A percentile compares a stretch with the other conserved stretches of the same genome.
Conservation (phyloP, 164 flowering plant genomes). For the Stephania yunnanensis region DNA sequence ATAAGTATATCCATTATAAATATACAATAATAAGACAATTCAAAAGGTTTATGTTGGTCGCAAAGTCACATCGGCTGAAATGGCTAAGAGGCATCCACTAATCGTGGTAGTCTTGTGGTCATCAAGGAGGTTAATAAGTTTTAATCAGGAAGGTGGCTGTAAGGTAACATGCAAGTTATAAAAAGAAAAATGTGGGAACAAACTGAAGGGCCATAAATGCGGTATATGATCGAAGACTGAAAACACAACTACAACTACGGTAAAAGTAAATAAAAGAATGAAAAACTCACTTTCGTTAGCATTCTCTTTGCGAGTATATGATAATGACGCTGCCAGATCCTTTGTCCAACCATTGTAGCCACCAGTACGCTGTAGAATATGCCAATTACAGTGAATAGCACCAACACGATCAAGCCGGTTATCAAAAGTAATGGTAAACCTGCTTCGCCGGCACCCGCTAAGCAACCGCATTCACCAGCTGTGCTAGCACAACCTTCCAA, state of each 20-base stretch:
- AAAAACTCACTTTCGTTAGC: constrained; percentile 84
- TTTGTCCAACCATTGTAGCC: constrained; percentile 98
- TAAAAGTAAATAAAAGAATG: not conserved
- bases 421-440: constrained; percentile 81
- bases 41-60: too few relatives aligned
- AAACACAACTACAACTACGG: not conserved
- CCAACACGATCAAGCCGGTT: constrained; percentile 78
- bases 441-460: constrained; percentile 98
- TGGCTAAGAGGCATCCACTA: too few relatives aligned
- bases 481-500: constrained; percentile 84
- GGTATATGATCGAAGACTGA: not conserved
- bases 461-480: constrained; percentile 87
- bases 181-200: too few relatives aligned
- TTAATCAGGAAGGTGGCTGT: too few relatives aligned
- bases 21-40: too few relatives aligned
- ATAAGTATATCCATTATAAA: too few relatives aligned
- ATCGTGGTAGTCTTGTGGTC: too few relatives aligned
- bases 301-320: constrained; percentile 96
- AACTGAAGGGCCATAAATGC: too few relatives aligned
- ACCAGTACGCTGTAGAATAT: constrained; percentile 96
- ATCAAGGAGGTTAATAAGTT: too few relatives aligned
- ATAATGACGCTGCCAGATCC: constrained; percentile 99
- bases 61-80: too few relatives aligned
- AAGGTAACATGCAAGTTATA: too few relatives aligned
- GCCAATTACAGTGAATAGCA: constrained; percentile 87